Percentiles rank a stretch among this genome's conserved stretches.
Conservation (phyloP, 2,329 filamentous ascomycete genomes). For the Gnomoniopsis sp. region DNA sequence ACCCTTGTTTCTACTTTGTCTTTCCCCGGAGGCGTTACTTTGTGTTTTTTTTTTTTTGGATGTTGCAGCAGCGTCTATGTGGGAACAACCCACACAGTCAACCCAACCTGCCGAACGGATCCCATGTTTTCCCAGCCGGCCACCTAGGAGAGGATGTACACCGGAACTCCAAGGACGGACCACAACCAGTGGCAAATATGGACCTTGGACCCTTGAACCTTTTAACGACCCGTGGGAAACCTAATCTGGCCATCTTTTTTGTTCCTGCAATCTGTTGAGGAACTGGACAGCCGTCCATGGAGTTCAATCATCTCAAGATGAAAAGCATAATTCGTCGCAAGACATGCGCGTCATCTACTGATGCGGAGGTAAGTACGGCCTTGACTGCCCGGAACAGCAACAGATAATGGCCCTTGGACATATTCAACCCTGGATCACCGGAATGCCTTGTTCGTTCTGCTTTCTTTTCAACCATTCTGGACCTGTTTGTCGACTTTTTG, state of each 20-base stretch:
- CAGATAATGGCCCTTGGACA: slow-evolving; percentile 1
- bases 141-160: neutral
- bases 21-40: slow-evolving; percentile 41
- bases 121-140: slow-evolving; percentile 3
- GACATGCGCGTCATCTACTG: neutral
- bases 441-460: neutral
- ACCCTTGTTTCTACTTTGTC: slow-evolving; percentile 46
- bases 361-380: slow-evolving; percentile 11
- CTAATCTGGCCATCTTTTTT: neutral
- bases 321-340: neutral
- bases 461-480: neutral
- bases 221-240: neutral
- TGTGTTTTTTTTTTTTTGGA: slow-evolving; percentile 28
- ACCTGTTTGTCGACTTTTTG: neutral
- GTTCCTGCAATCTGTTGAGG: neutral
- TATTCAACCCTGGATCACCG: neutral
- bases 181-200: neutral
- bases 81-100: slow-evolving; percentile 22
- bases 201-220: neutral
- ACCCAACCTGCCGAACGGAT: slow-evolving; percentile 26
- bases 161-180: neutral
- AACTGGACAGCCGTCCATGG: neutral
- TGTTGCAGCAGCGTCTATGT: slow-evolving; percentile 9
- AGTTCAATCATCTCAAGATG: neutral
- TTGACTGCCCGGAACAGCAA: slow-evolving; percentile 5